Base-by-base conservation (phyloP, 192 early-diverging fungal genomes). In the Phlyctochytrium planicorne region DNA sequence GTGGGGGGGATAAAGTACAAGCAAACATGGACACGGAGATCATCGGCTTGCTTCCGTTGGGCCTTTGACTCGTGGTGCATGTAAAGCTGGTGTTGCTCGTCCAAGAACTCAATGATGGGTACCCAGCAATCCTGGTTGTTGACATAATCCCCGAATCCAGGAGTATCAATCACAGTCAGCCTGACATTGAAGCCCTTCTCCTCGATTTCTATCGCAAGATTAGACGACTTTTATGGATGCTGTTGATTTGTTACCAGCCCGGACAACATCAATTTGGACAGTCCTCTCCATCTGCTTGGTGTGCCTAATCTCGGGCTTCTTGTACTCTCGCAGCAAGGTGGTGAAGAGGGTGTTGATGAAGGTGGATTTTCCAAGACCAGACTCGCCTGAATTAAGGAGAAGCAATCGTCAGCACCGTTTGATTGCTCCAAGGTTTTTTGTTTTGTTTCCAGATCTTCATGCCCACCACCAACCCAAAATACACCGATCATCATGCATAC, bases 311-410 rank as follows among this genome's bases (percentile, higher is more conserved):
- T 83, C 81, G 16, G 77, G 78, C 75, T 90, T 89, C 75, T 94
- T 91, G 71, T 93, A 94, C 65, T 96, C 92, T 61, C 93, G 91
- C 75, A 99, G 88, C 52, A 93, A 82, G 30, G 95, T 95, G 31
- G 94, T 92, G 74, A 99, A 94, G 62, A 99, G 87, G 23, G 97
- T 99, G 88, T 99, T 99, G 87, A 97, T 90, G 78, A 95, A 99
- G 23, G 97, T 99, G 16, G 97, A 94, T 80, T 99, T 99, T 40
- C 97, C 97, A 31, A 93, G 84, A 70, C 97, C 97, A 65, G 95
- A 98, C 81, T 96, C 95, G 66, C 96, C 91, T 94, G 69, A 47
- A 16, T 25, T 40, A 6, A 20, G 29, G n/a, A 12, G 17, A 62
- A n/a, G n/a, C n/a, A n/a, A n/a, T n/a, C n/a, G n/a, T n/a, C n/a